Evolutionary conservation across 176 grass and related monocot genomes (phyloP), one percentile per base, ranked within the genome.

Genomic region (Themeda triandra): DNA sequence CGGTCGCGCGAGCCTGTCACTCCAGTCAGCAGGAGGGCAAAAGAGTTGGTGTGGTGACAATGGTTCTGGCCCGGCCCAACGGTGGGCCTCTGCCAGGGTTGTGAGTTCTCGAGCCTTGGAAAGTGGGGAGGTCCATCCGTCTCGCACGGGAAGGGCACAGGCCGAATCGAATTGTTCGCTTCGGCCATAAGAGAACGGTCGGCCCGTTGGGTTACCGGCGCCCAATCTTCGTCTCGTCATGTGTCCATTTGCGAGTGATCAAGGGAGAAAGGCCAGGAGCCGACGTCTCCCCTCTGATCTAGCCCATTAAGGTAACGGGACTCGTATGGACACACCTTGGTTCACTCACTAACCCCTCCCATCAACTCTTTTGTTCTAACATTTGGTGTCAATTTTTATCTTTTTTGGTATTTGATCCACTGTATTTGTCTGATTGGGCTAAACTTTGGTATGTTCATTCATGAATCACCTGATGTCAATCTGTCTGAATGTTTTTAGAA

Each of bases 261-360:
- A 10, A n/a, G 53, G 53, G 51, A 49, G 14, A 58, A 58, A 2
- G n/a, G n/a, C n/a, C n/a, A n/a, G n/a, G n/a, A n/a, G n/a, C n/a
- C n/a, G n/a, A n/a, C n/a, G n/a, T n/a, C n/a, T n/a, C 1, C 19
- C 8, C 53, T n/a, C 19, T n/a, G 53, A n/a, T n/a, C 53, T n/a
- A 21, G 10, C 53, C 54, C 54, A 58, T 58, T 58, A 58, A 58
- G 54, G 54, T 58, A 56, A 8, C 53, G 23, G 23, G 59, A 6
- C 59, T 28, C 65, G 79, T 36, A 48, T 81, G 79, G 79, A 24
- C 9, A 56, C 24, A 37, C 66, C 66, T 3, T 44, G 79, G 79
- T 39, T 81, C 79, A 28, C 79, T 81, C 66, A 82, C 40, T 70
- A 66, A 56, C 79, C 79, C 48, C 66, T 70, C 66, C 39, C 48